A percentile compares a stretch with the other conserved stretches of the same genome.
phyloP scores from a whole-genome alignment of 345 rosid genomes.

The Eucalyptus cloeziana region DNA sequence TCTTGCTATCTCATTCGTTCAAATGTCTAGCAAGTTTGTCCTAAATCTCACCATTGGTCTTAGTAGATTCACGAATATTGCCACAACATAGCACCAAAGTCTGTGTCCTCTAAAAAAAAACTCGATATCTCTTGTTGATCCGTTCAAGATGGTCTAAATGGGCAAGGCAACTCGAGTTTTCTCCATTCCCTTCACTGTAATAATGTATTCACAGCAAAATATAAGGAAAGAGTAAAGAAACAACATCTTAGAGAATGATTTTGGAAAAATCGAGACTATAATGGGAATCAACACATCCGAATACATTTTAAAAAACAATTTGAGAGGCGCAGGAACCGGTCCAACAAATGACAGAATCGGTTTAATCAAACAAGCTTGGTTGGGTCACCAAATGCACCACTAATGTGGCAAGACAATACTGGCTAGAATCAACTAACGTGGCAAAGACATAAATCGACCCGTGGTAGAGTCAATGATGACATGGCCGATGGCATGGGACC shows the following conservation, averaged over 20 bases:
- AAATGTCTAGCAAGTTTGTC: neutral
- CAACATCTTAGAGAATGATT: neutral
- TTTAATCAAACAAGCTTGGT: neutral
- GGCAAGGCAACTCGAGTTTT: neutral
- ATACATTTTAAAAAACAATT: accelerated
- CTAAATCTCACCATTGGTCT: accelerated
- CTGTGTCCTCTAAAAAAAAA: accelerated
- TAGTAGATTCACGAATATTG: neutral
- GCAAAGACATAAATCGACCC: neutral
- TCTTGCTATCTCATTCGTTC: neutral
- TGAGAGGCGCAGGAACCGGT: neutral
- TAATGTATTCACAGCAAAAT: neutral
- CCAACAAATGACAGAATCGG: neutral
- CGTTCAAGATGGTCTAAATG: neutral
- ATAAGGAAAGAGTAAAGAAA: neutral
- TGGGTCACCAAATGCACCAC: neutral
- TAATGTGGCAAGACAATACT: neutral
- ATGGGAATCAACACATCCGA: neutral
- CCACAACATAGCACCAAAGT: neutral
- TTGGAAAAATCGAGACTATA: neutral
- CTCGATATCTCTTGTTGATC: neutral
- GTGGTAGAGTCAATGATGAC: neutral
- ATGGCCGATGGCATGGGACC: neutral
- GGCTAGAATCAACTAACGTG: neutral
- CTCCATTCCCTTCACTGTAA: neutral